These are phyloP conservation scores for Trifolium dubium DNA, from an alignment of 306 rosid species.

Conservation along the genomic window DNA sequence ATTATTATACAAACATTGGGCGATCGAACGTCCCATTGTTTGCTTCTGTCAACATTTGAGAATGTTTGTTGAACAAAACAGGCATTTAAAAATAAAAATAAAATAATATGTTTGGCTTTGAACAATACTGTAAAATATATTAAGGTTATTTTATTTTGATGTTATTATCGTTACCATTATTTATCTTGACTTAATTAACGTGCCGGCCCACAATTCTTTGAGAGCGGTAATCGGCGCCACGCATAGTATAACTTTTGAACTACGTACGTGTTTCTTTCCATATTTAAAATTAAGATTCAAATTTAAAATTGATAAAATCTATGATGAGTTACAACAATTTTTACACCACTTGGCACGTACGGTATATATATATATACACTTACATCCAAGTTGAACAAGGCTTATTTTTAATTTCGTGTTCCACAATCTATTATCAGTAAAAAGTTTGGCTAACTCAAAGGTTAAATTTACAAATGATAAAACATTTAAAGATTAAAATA, in stretches of 20 bases:
- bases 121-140: not conserved
- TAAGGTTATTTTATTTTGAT: not conserved
- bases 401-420: not conserved
- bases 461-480: too few relatives aligned
- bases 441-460: not conserved
- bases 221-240: constrained; percentile 16
- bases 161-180: constrained; percentile 1
- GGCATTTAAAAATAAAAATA: not conserved
- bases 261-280: not conserved
- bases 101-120: not conserved
- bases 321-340: not conserved
- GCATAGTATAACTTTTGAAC: not conserved
- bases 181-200: constrained; percentile 31
- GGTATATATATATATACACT: not conserved
- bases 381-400: not conserved
- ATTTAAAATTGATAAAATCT: constrained; percentile 1
- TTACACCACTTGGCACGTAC: not conserved
- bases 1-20: constrained; percentile 46
- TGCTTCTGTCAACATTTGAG: not conserved
- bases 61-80: constrained; percentile 16
- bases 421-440: not conserved
- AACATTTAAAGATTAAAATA: not conserved
- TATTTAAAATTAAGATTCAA: not conserved
- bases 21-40: constrained; percentile 38
- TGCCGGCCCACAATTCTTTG: constrained; percentile 26